Percentiles rank a stretch among this genome's conserved stretches.
Conservation (phyloP, 768 basidiomycete species). For the Phaffia australis region DNA sequence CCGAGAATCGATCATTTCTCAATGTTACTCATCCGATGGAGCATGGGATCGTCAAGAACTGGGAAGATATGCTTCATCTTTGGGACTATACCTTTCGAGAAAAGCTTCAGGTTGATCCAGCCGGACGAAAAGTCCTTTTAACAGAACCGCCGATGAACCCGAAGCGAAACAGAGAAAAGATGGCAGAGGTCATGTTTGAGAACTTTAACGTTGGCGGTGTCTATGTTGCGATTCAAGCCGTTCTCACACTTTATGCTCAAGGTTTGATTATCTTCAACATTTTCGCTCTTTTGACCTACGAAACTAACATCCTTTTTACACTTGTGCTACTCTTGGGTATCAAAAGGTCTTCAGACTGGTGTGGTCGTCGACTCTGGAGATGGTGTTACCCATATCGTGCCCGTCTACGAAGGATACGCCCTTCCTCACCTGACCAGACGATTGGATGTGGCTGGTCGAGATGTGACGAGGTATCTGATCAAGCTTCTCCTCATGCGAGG, state of each 20-base stretch:
- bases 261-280: constrained; percentile 47
- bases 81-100: constrained; percentile 97
- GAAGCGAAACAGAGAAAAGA: constrained; percentile 75
- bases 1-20: constrained; percentile 82
- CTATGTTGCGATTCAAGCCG: constrained; percentile 97
- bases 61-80: constrained; percentile 96
- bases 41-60: constrained; percentile 96
- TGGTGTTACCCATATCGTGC: constrained; percentile 98
- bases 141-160: constrained; percentile 99
- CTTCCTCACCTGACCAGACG: constrained; percentile 89
- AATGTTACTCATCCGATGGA: constrained; percentile 98
- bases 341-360: constrained; percentile 82
- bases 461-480: constrained; percentile 97
- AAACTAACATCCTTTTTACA: neutral
- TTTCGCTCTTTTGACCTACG: neutral
- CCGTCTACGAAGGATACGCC: constrained; percentile 93
- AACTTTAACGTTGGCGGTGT: constrained; percentile 92
- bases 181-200: constrained; percentile 99
- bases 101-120: constrained; percentile 79
- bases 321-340: neutral
- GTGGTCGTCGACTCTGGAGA: constrained; percentile 99
- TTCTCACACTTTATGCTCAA: constrained; percentile 95
- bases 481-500: constrained; percentile 99
- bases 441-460: constrained; percentile 93
- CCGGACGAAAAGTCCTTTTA: constrained; percentile 76